Evolutionary conservation across 371 early-diverging fungal genomes (phyloP).

Genomic region (Modicella reniformis): DNA sequence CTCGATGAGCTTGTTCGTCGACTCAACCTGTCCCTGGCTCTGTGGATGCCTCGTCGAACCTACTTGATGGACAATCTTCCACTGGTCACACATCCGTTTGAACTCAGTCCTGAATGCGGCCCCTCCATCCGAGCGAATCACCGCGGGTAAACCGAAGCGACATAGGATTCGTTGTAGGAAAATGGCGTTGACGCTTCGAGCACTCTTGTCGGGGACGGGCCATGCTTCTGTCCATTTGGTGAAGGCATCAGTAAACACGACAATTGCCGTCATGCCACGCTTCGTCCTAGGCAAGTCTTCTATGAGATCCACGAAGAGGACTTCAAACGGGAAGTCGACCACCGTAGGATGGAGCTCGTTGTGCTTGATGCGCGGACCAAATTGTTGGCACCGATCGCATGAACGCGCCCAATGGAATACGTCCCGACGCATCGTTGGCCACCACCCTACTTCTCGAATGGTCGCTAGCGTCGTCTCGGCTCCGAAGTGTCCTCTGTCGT

Average conservation of each 20-base stretch:
- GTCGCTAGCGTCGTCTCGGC: neutral
- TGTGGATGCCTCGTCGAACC: neutral
- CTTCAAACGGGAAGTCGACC: slow-evolving; percentile 6
- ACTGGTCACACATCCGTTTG: slow-evolving; percentile 3
- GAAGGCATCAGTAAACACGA: slow-evolving; percentile 4
- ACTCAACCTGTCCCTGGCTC: slow-evolving; percentile 10
- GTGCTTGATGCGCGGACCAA: neutral
- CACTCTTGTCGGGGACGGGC: neutral
- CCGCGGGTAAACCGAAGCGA: slow-evolving; percentile 2
- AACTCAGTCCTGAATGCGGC: slow-evolving; percentile 2
- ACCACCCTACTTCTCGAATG: neutral
- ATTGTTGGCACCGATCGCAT: slow-evolving; percentile 4
- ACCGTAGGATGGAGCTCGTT: slow-evolving; percentile 9
- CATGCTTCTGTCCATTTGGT: slow-evolving; percentile 8
- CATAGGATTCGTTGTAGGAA: neutral
- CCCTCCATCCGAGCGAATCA: slow-evolving; percentile 4
- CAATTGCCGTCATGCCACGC: slow-evolving; percentile 1
- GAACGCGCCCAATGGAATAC: slow-evolving; percentile 1
- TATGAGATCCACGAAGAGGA: slow-evolving; percentile 9
- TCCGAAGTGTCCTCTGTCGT: slow-evolving; percentile 5
- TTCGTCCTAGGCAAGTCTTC: slow-evolving; percentile 4
- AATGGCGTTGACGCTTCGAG: neutral
- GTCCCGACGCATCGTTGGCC: slow-evolving; percentile 8
- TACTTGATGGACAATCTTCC: neutral
- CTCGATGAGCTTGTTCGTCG: slow-evolving; percentile 14